Evolutionary conservation across 192 early-diverging fungal genomes (phyloP), one percentile per base, ranked within the genome.

Genomic region (Backusella westeae): DNA sequence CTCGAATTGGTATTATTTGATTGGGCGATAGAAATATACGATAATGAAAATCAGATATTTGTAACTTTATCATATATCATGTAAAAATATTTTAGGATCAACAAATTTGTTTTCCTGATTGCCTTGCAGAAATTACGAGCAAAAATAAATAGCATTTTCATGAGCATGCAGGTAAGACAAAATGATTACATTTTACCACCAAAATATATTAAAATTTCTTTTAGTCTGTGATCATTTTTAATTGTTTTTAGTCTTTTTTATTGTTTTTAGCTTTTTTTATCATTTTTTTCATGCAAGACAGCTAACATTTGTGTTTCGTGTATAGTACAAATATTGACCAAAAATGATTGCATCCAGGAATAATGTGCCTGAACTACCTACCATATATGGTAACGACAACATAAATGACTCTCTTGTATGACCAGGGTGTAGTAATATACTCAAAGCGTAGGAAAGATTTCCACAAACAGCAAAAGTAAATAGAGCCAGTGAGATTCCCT

Each of bases 401-500:
- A 65, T 38, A 32, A 89, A 49, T 52, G 76, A 75, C n/a, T 42
- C 44, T 17, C 34, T 75, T 46, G 38, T 81, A 67, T 8, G 44
- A 72, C 52, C 77, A 12, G 84, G 81, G 21, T 80, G 85, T 23
- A 53, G 53, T 7, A 89, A 72, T 52, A 93, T 91, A 35, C 81
- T 85, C 15, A 82, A 63, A 4, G 88, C 84, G 44, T 91, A 95
- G 14, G 80, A 85, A 9, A 94, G 76, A 42, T 94, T 92, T 8
- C 89, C 93, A 71, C 88, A 85, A 5, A 89, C 90, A 1, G 92
- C 88, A 73, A 90, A 93, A 26, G 85, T 73, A 77, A 94, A 94
- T 88, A 94, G 89, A 29, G 83, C 80, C 23, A 94, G 86, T 1
- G 93, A 90, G 12, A 95, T 81, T 1, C 94, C 94, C 23, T 91